Conservation (phyloP, 2,329 filamentous ascomycete genomes). For the Aspergillus sp. region DNA sequence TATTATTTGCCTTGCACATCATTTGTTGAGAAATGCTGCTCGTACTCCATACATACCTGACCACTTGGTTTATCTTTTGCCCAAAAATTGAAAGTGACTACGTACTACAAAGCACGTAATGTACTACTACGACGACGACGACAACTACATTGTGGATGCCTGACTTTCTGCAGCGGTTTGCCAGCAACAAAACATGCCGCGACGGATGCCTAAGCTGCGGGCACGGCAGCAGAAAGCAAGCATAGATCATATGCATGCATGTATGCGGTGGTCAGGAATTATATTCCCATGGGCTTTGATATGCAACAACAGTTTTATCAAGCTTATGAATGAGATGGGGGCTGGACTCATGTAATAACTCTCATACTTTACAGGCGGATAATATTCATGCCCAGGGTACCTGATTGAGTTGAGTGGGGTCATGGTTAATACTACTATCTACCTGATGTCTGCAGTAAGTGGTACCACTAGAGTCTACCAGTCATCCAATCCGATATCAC, state of each 20-base stretch:
- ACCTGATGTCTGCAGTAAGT: no score
- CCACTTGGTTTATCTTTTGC: background rate
- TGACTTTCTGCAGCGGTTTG: background rate
- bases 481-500: background rate
- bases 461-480: background rate
- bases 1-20: background rate
- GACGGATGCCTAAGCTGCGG: background rate
- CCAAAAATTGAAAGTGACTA: no score
- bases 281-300: background rate
- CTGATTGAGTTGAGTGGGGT: background rate
- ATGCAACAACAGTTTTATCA: background rate
- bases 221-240: background rate
- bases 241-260: conserved; percentile 8
- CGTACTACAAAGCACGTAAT: no score
- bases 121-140: background rate
- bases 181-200: conserved; percentile 3
- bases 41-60: background rate
- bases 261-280: conserved; percentile 4
- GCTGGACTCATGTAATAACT: background rate
- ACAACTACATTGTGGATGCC: background rate
- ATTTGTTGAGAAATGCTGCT: background rate
- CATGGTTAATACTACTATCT: background rate
- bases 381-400: background rate
- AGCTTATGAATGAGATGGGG: background rate
- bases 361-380: background rate